A percentile compares a stretch with the other conserved stretches of the same genome.
These are phyloP conservation scores for Carpinus viminea DNA, from an alignment of 306 rosid species.

Conservation along the genomic window DNA sequence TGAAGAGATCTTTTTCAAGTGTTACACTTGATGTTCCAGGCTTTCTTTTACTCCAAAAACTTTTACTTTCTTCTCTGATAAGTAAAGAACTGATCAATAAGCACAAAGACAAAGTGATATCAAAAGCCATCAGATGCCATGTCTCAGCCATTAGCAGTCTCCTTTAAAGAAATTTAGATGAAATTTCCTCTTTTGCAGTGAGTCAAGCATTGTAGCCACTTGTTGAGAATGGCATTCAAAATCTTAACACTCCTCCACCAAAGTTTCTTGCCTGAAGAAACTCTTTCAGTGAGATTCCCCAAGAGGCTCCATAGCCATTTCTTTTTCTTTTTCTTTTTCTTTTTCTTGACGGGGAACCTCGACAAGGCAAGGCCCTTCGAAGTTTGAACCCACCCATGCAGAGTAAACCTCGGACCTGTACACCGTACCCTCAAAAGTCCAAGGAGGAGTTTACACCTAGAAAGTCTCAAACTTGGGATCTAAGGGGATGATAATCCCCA, in stretches of 20 bases:
- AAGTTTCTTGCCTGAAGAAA: background rate
- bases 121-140: background rate
- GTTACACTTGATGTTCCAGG: background rate
- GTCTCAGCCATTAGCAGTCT: background rate
- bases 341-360: too few relatives aligned
- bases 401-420: too few relatives aligned
- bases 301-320: background rate
- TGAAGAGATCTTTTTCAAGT: background rate
- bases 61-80: background rate
- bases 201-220: background rate
- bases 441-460: too few relatives aligned
- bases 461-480: too few relatives aligned
- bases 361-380: too few relatives aligned
- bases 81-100: background rate
- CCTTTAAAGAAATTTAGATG: background rate
- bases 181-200: background rate
- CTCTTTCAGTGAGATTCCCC: background rate
- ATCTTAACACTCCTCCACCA: background rate
- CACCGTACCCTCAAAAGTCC: too few relatives aligned
- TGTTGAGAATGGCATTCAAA: background rate
- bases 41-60: background rate
- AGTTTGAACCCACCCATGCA: too few relatives aligned
- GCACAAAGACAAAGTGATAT: background rate
- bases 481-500: too few relatives aligned
- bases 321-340: too few relatives aligned